These are phyloP conservation scores for Monosporascus cannonballus DNA, from an alignment of 2,329 filamentous ascomycete species.

Conservation along the genomic window DNA sequence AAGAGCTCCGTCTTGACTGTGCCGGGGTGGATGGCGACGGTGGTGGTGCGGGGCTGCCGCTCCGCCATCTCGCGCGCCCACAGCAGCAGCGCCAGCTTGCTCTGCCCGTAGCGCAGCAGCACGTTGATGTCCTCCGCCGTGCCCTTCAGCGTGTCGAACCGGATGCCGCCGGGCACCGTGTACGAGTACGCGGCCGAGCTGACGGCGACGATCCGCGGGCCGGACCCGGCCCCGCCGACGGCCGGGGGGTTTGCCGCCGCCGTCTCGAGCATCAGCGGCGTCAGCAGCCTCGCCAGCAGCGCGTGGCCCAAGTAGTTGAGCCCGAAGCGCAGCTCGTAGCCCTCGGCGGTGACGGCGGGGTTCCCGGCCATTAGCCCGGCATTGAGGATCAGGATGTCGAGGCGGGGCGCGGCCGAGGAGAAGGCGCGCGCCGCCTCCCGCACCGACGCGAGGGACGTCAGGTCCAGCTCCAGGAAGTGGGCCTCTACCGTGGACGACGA, in stretches of 20 bases:
- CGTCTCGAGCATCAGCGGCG: constrained; percentile 24
- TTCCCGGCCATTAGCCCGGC: constrained; percentile 32
- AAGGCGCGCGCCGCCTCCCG: constrained; percentile 24
- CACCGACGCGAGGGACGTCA: constrained; percentile 28
- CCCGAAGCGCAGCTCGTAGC: constrained; percentile 38
- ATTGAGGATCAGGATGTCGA: constrained; percentile 38
- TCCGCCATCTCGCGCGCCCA: constrained; percentile 33
- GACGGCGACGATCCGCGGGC: constrained; percentile 18
- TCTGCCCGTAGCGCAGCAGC: constrained; percentile 37
- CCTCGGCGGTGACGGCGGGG: constrained; percentile 28
- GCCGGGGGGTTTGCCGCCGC: constrained; percentile 15
- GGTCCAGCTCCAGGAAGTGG: constrained; percentile 26
- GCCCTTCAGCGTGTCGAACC: constrained; percentile 21
- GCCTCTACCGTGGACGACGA: constrained; percentile 7
- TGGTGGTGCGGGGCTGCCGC: constrained; percentile 29
- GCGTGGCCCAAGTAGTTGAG: constrained; percentile 39
- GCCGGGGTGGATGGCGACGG: constrained; percentile 34
- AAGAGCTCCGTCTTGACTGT: constrained; percentile 30
- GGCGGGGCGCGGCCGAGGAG: constrained; percentile 14
- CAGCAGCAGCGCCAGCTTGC: constrained; percentile 42
- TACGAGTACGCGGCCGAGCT: constrained; percentile 15
- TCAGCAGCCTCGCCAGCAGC: constrained; percentile 28
- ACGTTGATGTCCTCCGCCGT: constrained; percentile 14
- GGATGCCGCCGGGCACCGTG: constrained; percentile 21
- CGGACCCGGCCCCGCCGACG: constrained; percentile 10